phyloP scores from a whole-genome alignment of 768 basidiomycete genomes.

The Phlebiopsis flavidoalba region DNA sequence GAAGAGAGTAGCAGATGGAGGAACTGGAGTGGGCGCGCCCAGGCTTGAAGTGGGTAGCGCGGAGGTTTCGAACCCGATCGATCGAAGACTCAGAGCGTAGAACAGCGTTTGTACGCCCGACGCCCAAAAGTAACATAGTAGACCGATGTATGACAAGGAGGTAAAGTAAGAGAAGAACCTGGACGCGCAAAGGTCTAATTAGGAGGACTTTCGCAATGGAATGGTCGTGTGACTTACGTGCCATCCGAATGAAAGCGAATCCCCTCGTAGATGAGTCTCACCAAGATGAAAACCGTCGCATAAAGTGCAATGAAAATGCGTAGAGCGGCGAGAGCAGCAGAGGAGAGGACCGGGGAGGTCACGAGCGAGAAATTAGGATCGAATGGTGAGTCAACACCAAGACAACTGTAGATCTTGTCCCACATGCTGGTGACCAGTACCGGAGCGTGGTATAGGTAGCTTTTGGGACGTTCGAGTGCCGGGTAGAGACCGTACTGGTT shows the following conservation, averaged over 20 bases:
- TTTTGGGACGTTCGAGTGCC: not conserved
- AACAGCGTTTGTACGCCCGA: slow-evolving; percentile 46
- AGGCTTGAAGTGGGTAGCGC: slow-evolving; percentile 52
- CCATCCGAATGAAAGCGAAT: slow-evolving; percentile 26
- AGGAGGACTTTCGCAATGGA: not conserved
- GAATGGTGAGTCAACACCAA: slow-evolving; percentile 37
- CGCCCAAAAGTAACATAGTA: slow-evolving; percentile 59
- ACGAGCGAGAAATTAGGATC: slow-evolving; percentile 35
- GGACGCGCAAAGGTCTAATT: not conserved
- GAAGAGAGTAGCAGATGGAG: slow-evolving; percentile 48
- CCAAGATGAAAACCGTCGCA: slow-evolving; percentile 36
- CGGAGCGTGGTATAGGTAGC: not conserved
- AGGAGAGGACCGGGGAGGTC: slow-evolving; percentile 45
- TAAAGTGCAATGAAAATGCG: slow-evolving; percentile 49
- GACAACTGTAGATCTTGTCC: slow-evolving; percentile 10
- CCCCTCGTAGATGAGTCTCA: slow-evolving; percentile 32
- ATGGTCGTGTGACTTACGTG: slow-evolving; percentile 23
- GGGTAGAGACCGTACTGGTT: not conserved
- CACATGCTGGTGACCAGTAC: too few species aligned
- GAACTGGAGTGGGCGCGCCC: slow-evolving; percentile 51
- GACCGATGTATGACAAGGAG: slow-evolving; percentile 53
- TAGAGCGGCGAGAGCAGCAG: slow-evolving; percentile 37
- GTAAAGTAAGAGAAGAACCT: slow-evolving; percentile 69
- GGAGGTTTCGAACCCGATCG: slow-evolving; percentile 15
- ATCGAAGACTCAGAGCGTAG: slow-evolving; percentile 27